Evolutionary conservation across 192 early-diverging fungal species (phyloP).

Genomic region (Podila epigama): DNA sequence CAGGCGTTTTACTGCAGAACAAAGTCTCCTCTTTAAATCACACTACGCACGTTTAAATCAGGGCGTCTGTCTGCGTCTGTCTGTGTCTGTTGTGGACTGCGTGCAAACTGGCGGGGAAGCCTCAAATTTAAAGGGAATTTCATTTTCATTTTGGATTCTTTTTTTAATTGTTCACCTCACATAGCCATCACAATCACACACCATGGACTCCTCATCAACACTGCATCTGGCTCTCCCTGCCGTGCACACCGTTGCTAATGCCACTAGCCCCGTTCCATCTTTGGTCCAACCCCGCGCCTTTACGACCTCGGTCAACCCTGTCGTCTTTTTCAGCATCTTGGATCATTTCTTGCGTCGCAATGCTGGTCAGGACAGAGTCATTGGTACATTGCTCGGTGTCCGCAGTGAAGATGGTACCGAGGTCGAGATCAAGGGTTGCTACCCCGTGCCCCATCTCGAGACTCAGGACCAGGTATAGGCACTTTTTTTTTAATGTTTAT

Average conservation of each 20-base stretch:
- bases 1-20: too few relatives aligned
- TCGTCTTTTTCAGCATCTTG: constrained; percentile 91
- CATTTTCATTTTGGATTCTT: neutral
- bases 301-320: constrained; percentile 71
- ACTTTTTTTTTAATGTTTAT: too few relatives aligned
- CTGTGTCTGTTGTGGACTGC: too few relatives aligned
- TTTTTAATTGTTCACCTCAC: constrained; percentile 2
- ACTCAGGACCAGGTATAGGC: constrained; percentile 69
- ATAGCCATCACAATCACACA: constrained; percentile 10
- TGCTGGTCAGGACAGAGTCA: constrained; percentile 82
- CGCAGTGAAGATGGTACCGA: constrained; percentile 87
- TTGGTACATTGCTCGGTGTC: constrained; percentile 91
- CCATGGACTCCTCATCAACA: constrained; percentile 48
- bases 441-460: constrained; percentile 83
- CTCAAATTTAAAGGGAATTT: neutral
- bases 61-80: too few relatives aligned
- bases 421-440: constrained; percentile 90
- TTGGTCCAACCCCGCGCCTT: constrained; percentile 59
- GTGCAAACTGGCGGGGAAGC: too few relatives aligned
- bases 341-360: constrained; percentile 91
- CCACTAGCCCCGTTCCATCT: constrained; percentile 25
- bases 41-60: too few relatives aligned
- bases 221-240: constrained; percentile 48
- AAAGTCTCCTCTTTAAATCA: too few relatives aligned
- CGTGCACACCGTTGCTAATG: constrained; percentile 43